Conservation (phyloP, 805 yeast species). For the Wickerhamomyces mucosus region DNA sequence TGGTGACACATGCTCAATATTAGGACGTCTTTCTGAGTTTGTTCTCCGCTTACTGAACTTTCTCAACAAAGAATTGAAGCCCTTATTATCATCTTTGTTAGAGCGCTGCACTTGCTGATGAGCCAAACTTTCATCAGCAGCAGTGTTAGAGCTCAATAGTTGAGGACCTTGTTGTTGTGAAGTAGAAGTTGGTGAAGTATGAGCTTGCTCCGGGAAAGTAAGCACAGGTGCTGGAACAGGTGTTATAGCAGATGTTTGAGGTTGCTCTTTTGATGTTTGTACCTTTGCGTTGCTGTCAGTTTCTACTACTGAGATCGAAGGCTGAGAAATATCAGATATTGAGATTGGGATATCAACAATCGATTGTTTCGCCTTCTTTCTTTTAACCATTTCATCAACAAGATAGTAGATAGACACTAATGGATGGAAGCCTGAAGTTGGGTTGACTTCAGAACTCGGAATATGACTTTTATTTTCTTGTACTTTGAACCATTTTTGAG, state of each 20-base stretch:
- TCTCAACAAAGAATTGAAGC: conserved; percentile 21
- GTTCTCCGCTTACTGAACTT: conserved; percentile 21
- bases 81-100: conserved; percentile 21
- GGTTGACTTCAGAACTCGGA: conserved; percentile 26
- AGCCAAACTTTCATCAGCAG: conserved; percentile 24
- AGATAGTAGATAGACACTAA: conserved; percentile 77
- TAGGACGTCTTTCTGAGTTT: conserved; percentile 17
- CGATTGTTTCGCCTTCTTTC: conserved; percentile 53
- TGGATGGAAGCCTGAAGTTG: conserved; percentile 84
- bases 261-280: too few species aligned
- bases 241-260: too few species aligned
- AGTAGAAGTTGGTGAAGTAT: conserved; percentile 31
- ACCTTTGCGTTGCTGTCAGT: not conserved
- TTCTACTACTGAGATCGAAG: too few species aligned
- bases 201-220: conserved; percentile 40
- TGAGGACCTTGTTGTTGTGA: conserved; percentile 29
- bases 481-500: conserved; percentile 45
- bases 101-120: conserved; percentile 29
- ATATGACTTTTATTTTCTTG: conserved; percentile 5
- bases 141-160: conserved; percentile 33
- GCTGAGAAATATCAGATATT: conserved; percentile 12
- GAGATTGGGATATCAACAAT: conserved; percentile 21
- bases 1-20: conserved; percentile 4
- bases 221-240: conserved; percentile 32
- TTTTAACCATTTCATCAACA: conserved; percentile 72